Conservation (phyloP, 768 basidiomycete genomes). For the Leccinellum luteum region DNA sequence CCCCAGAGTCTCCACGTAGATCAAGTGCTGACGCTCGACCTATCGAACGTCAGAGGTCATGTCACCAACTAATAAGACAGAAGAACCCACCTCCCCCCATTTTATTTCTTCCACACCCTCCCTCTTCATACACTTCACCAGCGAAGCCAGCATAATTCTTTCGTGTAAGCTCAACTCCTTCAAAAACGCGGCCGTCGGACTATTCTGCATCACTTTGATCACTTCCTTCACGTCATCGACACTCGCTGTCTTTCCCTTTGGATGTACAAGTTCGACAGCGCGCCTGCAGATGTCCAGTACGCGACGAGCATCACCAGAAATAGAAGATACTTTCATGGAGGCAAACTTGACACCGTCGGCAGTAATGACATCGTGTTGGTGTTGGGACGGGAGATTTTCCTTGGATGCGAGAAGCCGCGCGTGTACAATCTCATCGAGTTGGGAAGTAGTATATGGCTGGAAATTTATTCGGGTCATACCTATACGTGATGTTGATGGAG, state of each 20-base stretch:
- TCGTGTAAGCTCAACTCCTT: slow-evolving; percentile 85
- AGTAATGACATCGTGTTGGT: slow-evolving; percentile 52
- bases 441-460: slow-evolving; percentile 76
- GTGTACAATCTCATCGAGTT: slow-evolving; percentile 84
- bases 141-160: slow-evolving; percentile 79
- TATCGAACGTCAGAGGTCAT: slow-evolving; percentile 24
- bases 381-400: slow-evolving; percentile 43
- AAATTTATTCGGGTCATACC: slow-evolving; percentile 93
- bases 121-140: slow-evolving; percentile 77
- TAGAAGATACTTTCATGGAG: slow-evolving; percentile 70
- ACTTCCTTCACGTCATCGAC: slow-evolving; percentile 76
- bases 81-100: slow-evolving; percentile 67
- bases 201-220: slow-evolving; percentile 84
- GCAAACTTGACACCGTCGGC: slow-evolving; percentile 81
- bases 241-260: slow-evolving; percentile 49
- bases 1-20: slow-evolving; percentile 63
- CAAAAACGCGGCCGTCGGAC: slow-evolving; percentile 82
- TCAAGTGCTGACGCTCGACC: slow-evolving; percentile 75
- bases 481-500: slow-evolving; percentile 25
- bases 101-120: slow-evolving; percentile 87
- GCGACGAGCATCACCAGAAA: slow-evolving; percentile 92
- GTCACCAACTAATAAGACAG: neutral
- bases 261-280: slow-evolving; percentile 75
- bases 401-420: slow-evolving; percentile 68
- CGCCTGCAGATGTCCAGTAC: slow-evolving; percentile 94